These are phyloP conservation scores for Quercus berberidifolia DNA, from an alignment of 306 rosid genomes.

Conservation along the genomic window DNA sequence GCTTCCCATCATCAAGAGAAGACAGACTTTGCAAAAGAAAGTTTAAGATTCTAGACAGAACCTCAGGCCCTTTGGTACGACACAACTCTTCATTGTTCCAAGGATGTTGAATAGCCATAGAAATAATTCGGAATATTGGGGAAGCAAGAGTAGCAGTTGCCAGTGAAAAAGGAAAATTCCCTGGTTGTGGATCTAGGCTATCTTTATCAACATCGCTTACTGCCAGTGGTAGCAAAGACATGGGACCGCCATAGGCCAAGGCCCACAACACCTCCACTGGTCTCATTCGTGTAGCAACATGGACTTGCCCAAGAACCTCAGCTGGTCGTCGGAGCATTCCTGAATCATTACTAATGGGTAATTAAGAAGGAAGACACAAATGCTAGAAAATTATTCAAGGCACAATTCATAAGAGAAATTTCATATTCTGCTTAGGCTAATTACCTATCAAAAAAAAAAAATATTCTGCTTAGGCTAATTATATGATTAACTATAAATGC, in stretches of 20 bases:
- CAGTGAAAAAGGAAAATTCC: constrained; percentile 52
- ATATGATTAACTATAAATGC: neutral
- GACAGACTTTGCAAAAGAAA: constrained; percentile 80
- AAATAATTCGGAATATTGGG: constrained; percentile 77
- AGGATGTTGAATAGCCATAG: constrained; percentile 69
- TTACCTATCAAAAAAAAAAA: neutral
- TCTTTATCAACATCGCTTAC: constrained; percentile 62
- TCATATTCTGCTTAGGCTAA: neutral
- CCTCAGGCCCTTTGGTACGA: constrained; percentile 89
- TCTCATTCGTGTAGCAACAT: constrained; percentile 80
- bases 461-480: neutral
- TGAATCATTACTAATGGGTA: constrained; percentile 36
- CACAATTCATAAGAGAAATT: constrained; percentile 20
- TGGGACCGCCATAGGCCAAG: constrained; percentile 89
- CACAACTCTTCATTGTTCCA: constrained; percentile 83
- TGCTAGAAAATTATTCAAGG: constrained; percentile 18
- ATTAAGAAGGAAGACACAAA: constrained; percentile 23
- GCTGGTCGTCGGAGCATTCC: constrained; percentile 93
- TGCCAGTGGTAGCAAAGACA: constrained; percentile 91
- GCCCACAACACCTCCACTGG: constrained; percentile 95
- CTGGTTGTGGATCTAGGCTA: constrained; percentile 74
- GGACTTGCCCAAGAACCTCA: constrained; percentile 97
- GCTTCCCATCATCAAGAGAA: constrained; percentile 59
- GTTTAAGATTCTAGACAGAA: constrained; percentile 86
- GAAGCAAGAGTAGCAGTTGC: constrained; percentile 84